Evolutionary conservation across 352 stramenopile genomes (phyloP).

Genomic region (Pythium apleroticum): DNA sequence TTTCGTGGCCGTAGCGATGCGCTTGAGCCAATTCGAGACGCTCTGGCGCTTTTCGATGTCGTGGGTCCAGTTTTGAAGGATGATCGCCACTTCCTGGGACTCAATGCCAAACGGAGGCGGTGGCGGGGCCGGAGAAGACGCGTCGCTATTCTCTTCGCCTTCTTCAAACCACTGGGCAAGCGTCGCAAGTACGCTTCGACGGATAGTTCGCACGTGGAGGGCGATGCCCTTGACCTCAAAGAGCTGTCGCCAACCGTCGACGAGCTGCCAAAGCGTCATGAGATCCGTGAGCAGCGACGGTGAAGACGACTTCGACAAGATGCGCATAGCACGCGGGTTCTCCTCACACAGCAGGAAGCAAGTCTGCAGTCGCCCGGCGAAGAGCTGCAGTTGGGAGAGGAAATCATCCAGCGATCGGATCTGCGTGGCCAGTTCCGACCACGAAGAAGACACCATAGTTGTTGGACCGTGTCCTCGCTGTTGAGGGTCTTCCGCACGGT

Average conservation of each 20-base stretch:
- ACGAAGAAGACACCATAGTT: too few relatives aligned
- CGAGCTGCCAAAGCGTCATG: conserved; percentile 1
- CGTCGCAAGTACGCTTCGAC: conserved; percentile 35
- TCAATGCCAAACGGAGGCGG: conserved; percentile 52
- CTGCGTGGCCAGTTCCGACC: conserved; percentile 18
- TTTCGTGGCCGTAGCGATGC: conserved; percentile 36
- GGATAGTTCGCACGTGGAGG: conserved; percentile 27
- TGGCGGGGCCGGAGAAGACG: conserved; percentile 16
- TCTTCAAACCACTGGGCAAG: conserved; percentile 53
- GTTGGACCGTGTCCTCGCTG: background rate
- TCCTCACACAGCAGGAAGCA: conserved; percentile 38
- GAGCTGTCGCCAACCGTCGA: conserved; percentile 6
- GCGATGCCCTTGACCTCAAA: conserved; percentile 13
- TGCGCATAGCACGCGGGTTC: conserved; percentile 27
- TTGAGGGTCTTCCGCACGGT: background rate
- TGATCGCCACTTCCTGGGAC: conserved; percentile 52
- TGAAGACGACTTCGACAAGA: conserved; percentile 9
- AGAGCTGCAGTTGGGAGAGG: conserved; percentile 40
- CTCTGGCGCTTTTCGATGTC: conserved; percentile 38
- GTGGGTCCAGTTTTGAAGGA: conserved; percentile 61
- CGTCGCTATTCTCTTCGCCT: conserved; percentile 10
- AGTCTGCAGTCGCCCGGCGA: conserved; percentile 31
- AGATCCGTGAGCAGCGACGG: conserved; percentile 3
- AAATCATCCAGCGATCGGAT: conserved; percentile 41
- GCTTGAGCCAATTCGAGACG: conserved; percentile 47